Conservation (phyloP, 2,329 filamentous ascomycete genomes). For the Colletotrichum spaethianum region DNA sequence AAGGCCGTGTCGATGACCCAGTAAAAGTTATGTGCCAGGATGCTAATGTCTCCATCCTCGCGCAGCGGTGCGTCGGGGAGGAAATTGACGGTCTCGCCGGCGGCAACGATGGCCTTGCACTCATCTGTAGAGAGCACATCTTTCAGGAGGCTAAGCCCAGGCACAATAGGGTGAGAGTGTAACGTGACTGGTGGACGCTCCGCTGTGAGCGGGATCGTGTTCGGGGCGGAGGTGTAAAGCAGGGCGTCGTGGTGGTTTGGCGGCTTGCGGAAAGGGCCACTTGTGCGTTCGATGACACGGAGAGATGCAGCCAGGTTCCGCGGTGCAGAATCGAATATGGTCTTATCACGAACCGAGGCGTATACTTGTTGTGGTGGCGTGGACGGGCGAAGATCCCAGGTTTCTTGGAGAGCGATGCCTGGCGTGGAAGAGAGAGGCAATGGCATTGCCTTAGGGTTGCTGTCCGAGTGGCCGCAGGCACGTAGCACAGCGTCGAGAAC, state of each 20-base stretch:
- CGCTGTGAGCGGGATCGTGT: conserved; percentile 67
- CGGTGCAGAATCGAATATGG: conserved; percentile 62
- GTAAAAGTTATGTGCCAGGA: conserved; percentile 81
- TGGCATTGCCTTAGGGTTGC: conserved; percentile 50
- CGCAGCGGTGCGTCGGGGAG: conserved; percentile 77
- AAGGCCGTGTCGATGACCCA: conserved; percentile 77
- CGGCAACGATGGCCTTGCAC: conserved; percentile 76
- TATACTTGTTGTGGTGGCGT: conserved; percentile 63
- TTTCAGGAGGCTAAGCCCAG: conserved; percentile 71
- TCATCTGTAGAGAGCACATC: conserved; percentile 73
- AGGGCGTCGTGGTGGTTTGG: conserved; percentile 78
- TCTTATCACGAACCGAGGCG: conserved; percentile 71
- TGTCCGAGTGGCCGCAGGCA: conserved; percentile 74
- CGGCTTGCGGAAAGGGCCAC: conserved; percentile 73
- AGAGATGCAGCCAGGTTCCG: conserved; percentile 58
- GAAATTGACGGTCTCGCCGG: conserved; percentile 76
- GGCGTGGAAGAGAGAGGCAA: conserved; percentile 49
- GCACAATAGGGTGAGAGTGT: conserved; percentile 73
- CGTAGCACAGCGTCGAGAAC: conserved; percentile 76
- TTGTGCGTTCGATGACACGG: conserved; percentile 73
- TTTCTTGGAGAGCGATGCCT: conserved; percentile 69
- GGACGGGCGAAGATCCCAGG: conserved; percentile 70
- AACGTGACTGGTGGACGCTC: conserved; percentile 63
- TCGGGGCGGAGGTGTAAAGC: conserved; percentile 72
- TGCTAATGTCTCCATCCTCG: conserved; percentile 74